Base-by-base conservation (phyloP, 257 asterid species). In the Nicotiana tabacum region DNA sequence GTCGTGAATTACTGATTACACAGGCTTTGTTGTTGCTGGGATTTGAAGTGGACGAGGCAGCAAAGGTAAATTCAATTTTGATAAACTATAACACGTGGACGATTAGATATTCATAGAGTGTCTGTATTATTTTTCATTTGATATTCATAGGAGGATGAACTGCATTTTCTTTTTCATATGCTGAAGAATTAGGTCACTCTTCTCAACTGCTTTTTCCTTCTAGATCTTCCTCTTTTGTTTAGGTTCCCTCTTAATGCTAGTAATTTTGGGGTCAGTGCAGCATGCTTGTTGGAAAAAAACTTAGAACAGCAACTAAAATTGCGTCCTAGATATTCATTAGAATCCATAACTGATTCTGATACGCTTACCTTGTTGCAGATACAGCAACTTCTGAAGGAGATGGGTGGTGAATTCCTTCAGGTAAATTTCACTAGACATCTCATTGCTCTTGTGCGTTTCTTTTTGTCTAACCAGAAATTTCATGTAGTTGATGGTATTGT, bases 391-490 rank as follows among this genome's bases (percentile, higher is more conserved):
- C 88, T 96, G 83, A 92, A 92, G 86, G 97, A 91, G 85, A 69
- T 96, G 85, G 98, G 91, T 82, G 99, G 98, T 62, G 99, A 96
- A 87, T 96, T 94, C 89, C 87, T 96, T 1, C 88, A 92, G 94
- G 99, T 95, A 82, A 80, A 74, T 1, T 74, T 74, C 24, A 74
- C 43, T 74, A 3, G 43, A 46, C 39, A 13, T 27, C 70, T 78
- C 55, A 16, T 37, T 48, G 35, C 68, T 82, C 37, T 18, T 48
- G 12, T 30, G 55, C 77, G 5, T 13, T 62, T 9, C 66, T 29
- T 51, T 16, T n/a, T 56, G 78, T 77, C 82, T 9, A 5, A 64
- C 77, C 17, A 66, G 56, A 18, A 30, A 35, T 15, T n/a, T 74
- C 15, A 1, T 74, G 2, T 74, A 74, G 9, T 48, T 29, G 43